Evolutionary conservation across 805 yeast species (phyloP).

Genomic region (Candida golubevii): DNA sequence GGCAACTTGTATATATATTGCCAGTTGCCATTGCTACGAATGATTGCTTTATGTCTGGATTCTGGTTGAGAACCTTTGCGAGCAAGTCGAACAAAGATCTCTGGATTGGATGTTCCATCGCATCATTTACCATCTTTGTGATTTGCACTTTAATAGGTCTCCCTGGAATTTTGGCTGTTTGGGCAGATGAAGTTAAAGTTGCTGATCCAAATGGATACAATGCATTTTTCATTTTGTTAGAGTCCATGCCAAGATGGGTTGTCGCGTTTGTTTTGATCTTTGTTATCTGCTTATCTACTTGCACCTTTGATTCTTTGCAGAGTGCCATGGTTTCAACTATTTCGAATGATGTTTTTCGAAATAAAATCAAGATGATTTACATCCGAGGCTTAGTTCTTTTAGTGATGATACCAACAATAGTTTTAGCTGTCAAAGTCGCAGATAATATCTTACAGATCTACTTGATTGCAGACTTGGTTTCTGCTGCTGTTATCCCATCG

Average conservation of each 20-base stretch:
- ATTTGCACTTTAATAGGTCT: conserved; percentile 72
- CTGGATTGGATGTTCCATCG: conserved; percentile 68
- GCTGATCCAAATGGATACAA: conserved; percentile 54
- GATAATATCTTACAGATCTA: conserved; percentile 81
- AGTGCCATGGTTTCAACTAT: conserved; percentile 85
- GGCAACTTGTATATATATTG: conserved; percentile 84
- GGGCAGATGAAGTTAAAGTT: conserved; percentile 69
- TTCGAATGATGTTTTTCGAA: conserved; percentile 86
- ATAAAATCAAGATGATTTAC: conserved; percentile 62
- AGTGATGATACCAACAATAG: conserved; percentile 82
- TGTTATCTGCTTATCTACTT: conserved; percentile 69
- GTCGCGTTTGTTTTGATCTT: conserved; percentile 79
- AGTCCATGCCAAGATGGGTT: conserved; percentile 79
- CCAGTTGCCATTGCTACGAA: conserved; percentile 85
- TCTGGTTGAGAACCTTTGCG: conserved; percentile 94
- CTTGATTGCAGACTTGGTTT: conserved; percentile 84
- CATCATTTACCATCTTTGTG: conserved; percentile 60
- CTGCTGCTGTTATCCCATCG: conserved; percentile 82
- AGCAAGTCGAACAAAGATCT: conserved; percentile 73
- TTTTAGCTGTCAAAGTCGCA: conserved; percentile 78
- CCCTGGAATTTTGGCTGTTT: conserved; percentile 84
- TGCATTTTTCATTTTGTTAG: conserved; percentile 68
- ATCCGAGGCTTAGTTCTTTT: conserved; percentile 67
- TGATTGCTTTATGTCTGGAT: conserved; percentile 86
- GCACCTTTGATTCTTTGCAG: conserved; percentile 85